Evolutionary conservation across 306 rosid species (phyloP).

Genomic region (Vigna radiata): DNA sequence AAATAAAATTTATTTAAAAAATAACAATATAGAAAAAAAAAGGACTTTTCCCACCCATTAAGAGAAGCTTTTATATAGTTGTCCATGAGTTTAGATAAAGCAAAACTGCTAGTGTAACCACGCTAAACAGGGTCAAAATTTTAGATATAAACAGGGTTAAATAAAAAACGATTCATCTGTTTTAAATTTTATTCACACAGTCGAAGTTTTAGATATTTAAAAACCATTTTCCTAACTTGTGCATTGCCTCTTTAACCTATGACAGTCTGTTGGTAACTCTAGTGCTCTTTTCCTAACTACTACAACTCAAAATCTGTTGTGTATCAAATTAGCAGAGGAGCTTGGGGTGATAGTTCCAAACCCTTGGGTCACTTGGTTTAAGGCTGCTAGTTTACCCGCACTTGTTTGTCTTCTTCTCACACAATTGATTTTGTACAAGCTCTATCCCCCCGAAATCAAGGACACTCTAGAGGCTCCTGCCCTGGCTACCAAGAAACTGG

Average conservation of each 20-base stretch:
- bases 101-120: constrained; percentile 42
- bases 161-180: too few relatives aligned
- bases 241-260: constrained; percentile 52
- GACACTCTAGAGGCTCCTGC: constrained; percentile 55
- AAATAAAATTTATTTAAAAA: not conserved
- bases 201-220: too few relatives aligned
- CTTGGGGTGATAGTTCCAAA: constrained; percentile 75
- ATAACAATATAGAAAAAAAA: constrained; percentile 2
- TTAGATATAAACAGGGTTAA: too few relatives aligned
- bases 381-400: constrained; percentile 91
- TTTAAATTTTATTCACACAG: too few relatives aligned
- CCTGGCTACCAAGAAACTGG: too few relatives aligned
- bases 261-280: constrained; percentile 90
- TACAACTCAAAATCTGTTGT: constrained; percentile 94
- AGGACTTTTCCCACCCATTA: not conserved
- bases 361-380: constrained; percentile 95
- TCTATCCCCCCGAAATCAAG: constrained; percentile 90
- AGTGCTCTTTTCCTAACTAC: constrained; percentile 99
- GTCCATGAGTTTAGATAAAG: constrained; percentile 36
- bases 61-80: constrained; percentile 43
- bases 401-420: constrained; percentile 70
- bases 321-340: constrained; percentile 87
- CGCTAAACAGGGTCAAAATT: constrained; percentile 30
- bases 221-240: constrained; percentile 31
- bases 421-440: constrained; percentile 79